A percentile compares a stretch with the other conserved stretches of the same genome.
phyloP scores from a whole-genome alignment of 2,329 filamentous ascomycete genomes.

The Fusarium palustre region DNA sequence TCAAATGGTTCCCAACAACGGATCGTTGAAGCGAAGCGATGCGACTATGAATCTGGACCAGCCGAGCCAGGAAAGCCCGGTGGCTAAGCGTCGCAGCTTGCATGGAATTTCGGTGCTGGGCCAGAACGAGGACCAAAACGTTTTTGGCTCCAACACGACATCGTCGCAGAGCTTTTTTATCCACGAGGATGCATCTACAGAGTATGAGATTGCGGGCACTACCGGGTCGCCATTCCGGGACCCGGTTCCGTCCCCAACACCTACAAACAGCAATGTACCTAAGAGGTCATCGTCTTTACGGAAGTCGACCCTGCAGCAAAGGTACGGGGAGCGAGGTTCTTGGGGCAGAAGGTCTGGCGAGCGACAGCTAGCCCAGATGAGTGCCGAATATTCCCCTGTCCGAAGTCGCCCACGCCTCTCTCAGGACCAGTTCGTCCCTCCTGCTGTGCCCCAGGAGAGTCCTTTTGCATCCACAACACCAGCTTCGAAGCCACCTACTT shows the following conservation, averaged over 20 bases:
- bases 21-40: constrained; percentile 92
- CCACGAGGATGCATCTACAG: constrained; percentile 60
- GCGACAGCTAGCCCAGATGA: constrained; percentile 64
- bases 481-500: constrained; percentile 61
- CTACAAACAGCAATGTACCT: constrained; percentile 65
- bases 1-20: constrained; percentile 62
- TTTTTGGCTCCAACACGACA: constrained; percentile 73
- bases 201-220: constrained; percentile 65
- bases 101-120: constrained; percentile 77
- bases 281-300: constrained; percentile 82
- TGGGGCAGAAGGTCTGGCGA: constrained; percentile 71
- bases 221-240: constrained; percentile 54
- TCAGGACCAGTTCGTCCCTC: constrained; percentile 80
- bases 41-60: constrained; percentile 89
- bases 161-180: constrained; percentile 63
- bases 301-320: constrained; percentile 89
- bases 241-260: constrained; percentile 57
- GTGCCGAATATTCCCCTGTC: constrained; percentile 66
- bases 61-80: constrained; percentile 81
- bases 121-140: constrained; percentile 71
- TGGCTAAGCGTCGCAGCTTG: constrained; percentile 89
- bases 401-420: constrained; percentile 79
- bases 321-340: constrained; percentile 75
- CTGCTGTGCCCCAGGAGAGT: constrained; percentile 69
- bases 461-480: constrained; percentile 69